These are phyloP conservation scores for Diaporthe citrichinensis DNA, from an alignment of 2,329 filamentous ascomycete species.

Conservation along the genomic window DNA sequence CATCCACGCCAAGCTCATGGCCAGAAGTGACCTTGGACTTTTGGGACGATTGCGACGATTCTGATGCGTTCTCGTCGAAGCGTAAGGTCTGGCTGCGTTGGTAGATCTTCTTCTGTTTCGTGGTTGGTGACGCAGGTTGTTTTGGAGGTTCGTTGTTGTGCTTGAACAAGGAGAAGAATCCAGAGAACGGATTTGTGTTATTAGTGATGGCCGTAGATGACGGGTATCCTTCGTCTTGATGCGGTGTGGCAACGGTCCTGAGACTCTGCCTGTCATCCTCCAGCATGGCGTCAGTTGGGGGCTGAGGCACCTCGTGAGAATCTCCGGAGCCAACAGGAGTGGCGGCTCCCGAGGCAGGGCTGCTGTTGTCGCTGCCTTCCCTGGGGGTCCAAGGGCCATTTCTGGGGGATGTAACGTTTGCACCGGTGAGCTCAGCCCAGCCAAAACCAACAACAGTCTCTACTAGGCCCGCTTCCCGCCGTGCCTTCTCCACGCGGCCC, in stretches of 20 bases:
- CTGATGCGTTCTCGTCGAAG: constrained; percentile 54
- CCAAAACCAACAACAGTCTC: constrained; percentile 95
- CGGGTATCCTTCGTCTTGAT: constrained; percentile 48
- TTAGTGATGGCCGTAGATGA: constrained; percentile 54
- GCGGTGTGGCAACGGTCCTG: constrained; percentile 58
- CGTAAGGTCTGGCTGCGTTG: constrained; percentile 82
- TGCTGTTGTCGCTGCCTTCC: constrained; percentile 46
- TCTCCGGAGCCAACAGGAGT: constrained; percentile 54
- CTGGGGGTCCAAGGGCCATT: constrained; percentile 59
- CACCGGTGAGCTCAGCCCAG: constrained; percentile 89
- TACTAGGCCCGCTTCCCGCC: constrained; percentile 90
- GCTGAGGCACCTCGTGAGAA: constrained; percentile 77
- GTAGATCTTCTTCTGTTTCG: constrained; percentile 79
- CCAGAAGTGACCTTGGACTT: constrained; percentile 64
- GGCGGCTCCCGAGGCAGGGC: constrained; percentile 47
- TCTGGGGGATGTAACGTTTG: constrained; percentile 68
- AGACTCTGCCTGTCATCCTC: constrained; percentile 77
- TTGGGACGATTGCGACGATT: constrained; percentile 51
- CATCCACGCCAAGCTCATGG: constrained; percentile 61
- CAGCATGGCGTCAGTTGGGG: constrained; percentile 73
- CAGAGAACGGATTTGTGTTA: constrained; percentile 66
- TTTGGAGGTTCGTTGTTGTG: constrained; percentile 69
- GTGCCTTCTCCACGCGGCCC: constrained; percentile 92
- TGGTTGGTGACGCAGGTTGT: constrained; percentile 60
- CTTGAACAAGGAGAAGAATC: constrained; percentile 80